These are phyloP conservation scores for Neofusicoccum umdonicola DNA, from an alignment of 2,329 filamentous ascomycete species.

Conservation along the genomic window DNA sequence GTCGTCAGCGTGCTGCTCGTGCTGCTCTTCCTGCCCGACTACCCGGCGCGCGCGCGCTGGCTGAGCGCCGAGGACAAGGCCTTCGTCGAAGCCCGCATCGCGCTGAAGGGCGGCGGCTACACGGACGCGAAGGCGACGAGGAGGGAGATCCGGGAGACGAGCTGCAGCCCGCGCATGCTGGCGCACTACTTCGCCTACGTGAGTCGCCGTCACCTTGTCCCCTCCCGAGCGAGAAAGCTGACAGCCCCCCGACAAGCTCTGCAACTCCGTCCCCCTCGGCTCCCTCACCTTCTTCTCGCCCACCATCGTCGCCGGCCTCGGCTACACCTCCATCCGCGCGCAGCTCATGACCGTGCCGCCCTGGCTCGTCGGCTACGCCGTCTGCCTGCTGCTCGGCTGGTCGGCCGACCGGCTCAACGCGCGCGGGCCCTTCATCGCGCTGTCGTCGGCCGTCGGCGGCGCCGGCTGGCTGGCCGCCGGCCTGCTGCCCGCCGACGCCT, in stretches of 20 bases:
- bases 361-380: conserved; percentile 34
- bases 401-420: conserved; percentile 26
- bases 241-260: neutral
- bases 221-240: no score
- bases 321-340: conserved; percentile 40
- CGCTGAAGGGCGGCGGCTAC: conserved; percentile 36
- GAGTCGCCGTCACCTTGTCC: no score
- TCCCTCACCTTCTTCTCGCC: conserved; percentile 45
- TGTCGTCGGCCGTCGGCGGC: conserved; percentile 29
- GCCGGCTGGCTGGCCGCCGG: conserved; percentile 33
- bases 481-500: conserved; percentile 26
- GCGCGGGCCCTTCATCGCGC: conserved; percentile 24
- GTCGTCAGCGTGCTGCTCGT: conserved; percentile 26
- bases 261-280: conserved; percentile 31
- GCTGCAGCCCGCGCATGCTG: conserved; percentile 38
- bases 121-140: conserved; percentile 35
- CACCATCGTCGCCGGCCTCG: conserved; percentile 44
- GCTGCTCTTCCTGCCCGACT: conserved; percentile 28
- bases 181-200: conserved; percentile 26
- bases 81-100: conserved; percentile 26
- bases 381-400: conserved; percentile 23
- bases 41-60: conserved; percentile 28
- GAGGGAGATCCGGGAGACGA: conserved; percentile 38
- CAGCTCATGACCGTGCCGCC: conserved; percentile 41
- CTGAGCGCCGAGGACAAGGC: conserved; percentile 25